A percentile compares a stretch with the other conserved stretches of the same genome.
Conservation (phyloP, 768 basidiomycete species). For the Lanmaoa pseudosensibilis region DNA sequence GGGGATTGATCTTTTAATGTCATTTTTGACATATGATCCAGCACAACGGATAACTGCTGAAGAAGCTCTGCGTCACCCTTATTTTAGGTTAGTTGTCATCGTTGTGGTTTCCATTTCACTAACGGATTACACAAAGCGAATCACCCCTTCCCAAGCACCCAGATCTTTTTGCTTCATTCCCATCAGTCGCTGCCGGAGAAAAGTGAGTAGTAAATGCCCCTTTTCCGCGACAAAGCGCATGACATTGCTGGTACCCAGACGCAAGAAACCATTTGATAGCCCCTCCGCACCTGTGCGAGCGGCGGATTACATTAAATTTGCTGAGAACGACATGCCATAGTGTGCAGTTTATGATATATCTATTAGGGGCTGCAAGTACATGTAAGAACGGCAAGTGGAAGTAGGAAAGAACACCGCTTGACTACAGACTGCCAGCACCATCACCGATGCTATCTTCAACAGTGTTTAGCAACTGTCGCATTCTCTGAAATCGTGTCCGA, state of each 20-base stretch:
- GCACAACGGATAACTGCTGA: slow-evolving; percentile 82
- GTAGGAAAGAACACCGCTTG: background rate
- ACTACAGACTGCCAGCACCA: slow-evolving; percentile 6
- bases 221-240: background rate
- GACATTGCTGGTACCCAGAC: slow-evolving; percentile 43
- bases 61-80: slow-evolving; percentile 87
- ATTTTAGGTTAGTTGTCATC: slow-evolving; percentile 64
- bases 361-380: slow-evolving; percentile 2
- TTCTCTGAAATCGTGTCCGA: slow-evolving; percentile 60
- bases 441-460: slow-evolving; percentile 24
- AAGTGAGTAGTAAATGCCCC: slow-evolving; percentile 51
- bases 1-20: slow-evolving; percentile 82
- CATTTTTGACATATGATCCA: slow-evolving; percentile 87
- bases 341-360: background rate
- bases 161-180: slow-evolving; percentile 93
- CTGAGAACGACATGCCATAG: slow-evolving; percentile 56
- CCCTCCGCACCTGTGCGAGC: slow-evolving; percentile 78
- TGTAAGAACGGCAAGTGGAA: background rate
- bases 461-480: slow-evolving; percentile 51
- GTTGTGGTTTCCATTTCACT: background rate
- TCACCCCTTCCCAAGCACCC: slow-evolving; percentile 95
- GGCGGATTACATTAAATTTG: slow-evolving; percentile 64
- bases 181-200: slow-evolving; percentile 94
- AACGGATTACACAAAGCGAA: slow-evolving; percentile 53
- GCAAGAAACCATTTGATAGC: slow-evolving; percentile 74